These are phyloP conservation scores for Excoecaria cochinchinensis DNA, from an alignment of 345 rosid genomes.

Conservation along the genomic window DNA sequence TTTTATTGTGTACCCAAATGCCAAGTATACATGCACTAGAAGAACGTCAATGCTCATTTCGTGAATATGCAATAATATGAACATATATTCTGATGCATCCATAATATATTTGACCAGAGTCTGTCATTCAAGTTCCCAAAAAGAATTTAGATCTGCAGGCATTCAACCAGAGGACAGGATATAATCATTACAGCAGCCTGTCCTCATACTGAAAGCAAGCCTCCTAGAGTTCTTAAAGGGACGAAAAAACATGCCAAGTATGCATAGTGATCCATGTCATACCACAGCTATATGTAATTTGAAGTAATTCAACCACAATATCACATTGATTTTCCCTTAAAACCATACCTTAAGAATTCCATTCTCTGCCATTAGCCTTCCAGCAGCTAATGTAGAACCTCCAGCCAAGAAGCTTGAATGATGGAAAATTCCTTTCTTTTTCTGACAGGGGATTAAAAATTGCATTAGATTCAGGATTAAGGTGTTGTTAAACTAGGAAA, in stretches of 20 bases:
- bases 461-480: background rate
- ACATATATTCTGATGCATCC: background rate
- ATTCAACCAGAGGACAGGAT: too few species aligned
- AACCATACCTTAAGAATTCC: conserved; percentile 71
- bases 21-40: background rate
- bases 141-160: background rate
- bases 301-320: background rate
- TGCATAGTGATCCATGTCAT: background rate
- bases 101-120: background rate
- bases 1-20: background rate
- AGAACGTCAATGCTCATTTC: background rate
- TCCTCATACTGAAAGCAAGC: background rate
- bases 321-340: background rate
- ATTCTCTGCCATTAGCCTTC: conserved; percentile 63
- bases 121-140: background rate
- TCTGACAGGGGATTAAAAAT: conserved; percentile 41
- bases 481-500: background rate
- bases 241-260: background rate
- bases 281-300: background rate
- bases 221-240: background rate
- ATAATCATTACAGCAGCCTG: background rate
- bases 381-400: conserved; percentile 88
- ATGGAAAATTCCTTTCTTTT: conserved; percentile 89
- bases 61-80: background rate
- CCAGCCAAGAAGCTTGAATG: conserved; percentile 98